Evolutionary conservation across 176 grass and related monocot species (phyloP).

Genomic region (Hordeum marinum): DNA sequence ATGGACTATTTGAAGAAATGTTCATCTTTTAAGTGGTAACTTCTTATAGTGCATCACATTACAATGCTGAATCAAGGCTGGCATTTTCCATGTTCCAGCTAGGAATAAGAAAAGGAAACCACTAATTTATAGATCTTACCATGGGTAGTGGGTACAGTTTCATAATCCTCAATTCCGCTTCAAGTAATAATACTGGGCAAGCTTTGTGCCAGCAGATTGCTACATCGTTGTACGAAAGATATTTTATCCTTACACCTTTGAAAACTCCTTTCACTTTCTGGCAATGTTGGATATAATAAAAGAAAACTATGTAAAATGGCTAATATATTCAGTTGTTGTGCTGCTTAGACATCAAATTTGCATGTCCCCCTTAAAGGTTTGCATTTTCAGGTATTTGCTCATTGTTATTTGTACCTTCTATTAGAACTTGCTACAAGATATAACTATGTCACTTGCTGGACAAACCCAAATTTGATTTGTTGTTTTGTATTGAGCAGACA

Average conservation of each 20-base stretch:
- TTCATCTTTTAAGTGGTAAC: not conserved
- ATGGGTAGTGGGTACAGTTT: not conserved
- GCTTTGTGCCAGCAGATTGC: not conserved
- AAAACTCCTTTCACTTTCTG: not conserved
- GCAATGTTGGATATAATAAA: slow-evolving; percentile 5
- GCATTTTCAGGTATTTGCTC: not conserved
- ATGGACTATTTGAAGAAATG: not conserved
- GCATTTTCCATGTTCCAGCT: not conserved
- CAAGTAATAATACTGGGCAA: not conserved
- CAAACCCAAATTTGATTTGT: not conserved
- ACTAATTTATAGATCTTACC: not conserved
- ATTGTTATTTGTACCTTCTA: not conserved
- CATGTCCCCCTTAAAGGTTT: not conserved
- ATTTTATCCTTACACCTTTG: not conserved
- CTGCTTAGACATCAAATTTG: not conserved
- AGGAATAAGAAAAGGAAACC: not conserved
- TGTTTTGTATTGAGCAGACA: not conserved
- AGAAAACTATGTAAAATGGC: not conserved
- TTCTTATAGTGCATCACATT: not conserved
- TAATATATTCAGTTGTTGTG: not conserved
- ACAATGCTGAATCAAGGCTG: not conserved
- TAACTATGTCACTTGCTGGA: not conserved
- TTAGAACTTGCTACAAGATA: not conserved
- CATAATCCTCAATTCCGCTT: not conserved
- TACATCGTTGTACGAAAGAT: not conserved